Conservation (phyloP, 345 rosid species). For the Gossypium raimondii region DNA sequence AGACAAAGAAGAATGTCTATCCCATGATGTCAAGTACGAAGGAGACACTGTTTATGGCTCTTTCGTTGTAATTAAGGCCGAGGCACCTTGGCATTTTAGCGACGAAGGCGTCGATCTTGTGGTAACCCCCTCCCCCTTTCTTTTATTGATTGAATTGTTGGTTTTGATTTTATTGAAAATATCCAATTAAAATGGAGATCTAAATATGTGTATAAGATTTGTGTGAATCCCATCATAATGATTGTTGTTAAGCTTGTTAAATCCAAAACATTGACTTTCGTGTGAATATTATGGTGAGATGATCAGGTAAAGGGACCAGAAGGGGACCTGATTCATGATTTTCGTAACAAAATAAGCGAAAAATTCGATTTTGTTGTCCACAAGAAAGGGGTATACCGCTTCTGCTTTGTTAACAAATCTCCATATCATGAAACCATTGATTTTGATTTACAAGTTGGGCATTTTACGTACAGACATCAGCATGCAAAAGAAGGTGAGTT, state of each 20-base stretch:
- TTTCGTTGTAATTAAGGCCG: slow-evolving; percentile 58
- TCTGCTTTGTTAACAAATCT: slow-evolving; percentile 69
- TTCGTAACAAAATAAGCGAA: slow-evolving; percentile 55
- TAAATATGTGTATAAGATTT: background rate
- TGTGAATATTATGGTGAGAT: background rate
- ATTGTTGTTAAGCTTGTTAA: too few relatives aligned
- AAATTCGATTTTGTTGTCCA: slow-evolving; percentile 54
- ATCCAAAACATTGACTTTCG: too few relatives aligned
- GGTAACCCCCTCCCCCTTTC: slow-evolving; percentile 24
- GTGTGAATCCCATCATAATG: too few relatives aligned
- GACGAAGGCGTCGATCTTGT: slow-evolving; percentile 61
- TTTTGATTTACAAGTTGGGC: slow-evolving; percentile 61
- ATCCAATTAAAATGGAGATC: background rate
- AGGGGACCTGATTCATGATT: slow-evolving; percentile 55
- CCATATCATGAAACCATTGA: slow-evolving; percentile 71
- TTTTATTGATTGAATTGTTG: background rate
- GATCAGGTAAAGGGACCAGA: slow-evolving; percentile 55
- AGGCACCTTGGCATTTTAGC: slow-evolving; percentile 50
- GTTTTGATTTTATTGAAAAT: background rate
- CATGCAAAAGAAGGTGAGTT: slow-evolving; percentile 67
- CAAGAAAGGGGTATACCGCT: slow-evolving; percentile 55
- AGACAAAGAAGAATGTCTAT: slow-evolving; percentile 61
- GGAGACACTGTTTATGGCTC: slow-evolving; percentile 67
- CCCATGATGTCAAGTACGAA: slow-evolving; percentile 55
- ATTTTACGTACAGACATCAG: slow-evolving; percentile 53